A percentile compares a stretch with the other conserved stretches of the same genome.
Evolutionary conservation across 2,329 filamentous ascomycete species (phyloP).

Genomic region (Ophiosphaerella narmari): DNA sequence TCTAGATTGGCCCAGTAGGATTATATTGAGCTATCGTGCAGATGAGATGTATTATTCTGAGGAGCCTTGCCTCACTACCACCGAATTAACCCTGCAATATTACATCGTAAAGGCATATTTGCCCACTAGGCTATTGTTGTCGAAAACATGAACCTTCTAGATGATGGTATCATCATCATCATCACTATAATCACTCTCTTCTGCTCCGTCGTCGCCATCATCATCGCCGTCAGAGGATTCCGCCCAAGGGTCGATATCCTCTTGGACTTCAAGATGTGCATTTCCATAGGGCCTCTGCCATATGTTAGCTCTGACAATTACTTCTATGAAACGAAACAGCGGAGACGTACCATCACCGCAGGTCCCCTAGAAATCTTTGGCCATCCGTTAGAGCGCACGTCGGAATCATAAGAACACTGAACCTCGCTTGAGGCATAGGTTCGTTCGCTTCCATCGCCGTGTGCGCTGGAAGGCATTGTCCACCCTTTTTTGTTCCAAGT

Average conservation of each 20-base stretch:
- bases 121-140: background rate
- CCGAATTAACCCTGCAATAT: background rate
- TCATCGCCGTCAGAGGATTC: conserved; percentile 3
- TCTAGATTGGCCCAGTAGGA: too few species aligned
- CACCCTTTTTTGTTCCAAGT: conserved; percentile 23
- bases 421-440: conserved; percentile 31
- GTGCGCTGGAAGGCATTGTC: conserved; percentile 12
- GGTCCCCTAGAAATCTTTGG: conserved; percentile 28
- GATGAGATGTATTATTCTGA: too few species aligned
- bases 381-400: conserved; percentile 20
- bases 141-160: conserved; percentile 38
- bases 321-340: background rate
- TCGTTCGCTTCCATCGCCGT: conserved; percentile 16
- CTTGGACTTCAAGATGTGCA: conserved; percentile 1
- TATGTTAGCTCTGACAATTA: conserved; percentile 3
- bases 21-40: too few species aligned
- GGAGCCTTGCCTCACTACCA: too few species aligned
- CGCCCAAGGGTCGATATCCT: conserved; percentile 10
- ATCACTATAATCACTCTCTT: conserved; percentile 54
- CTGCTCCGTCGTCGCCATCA: conserved; percentile 16
- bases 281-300: conserved; percentile 16
- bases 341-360: background rate
- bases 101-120: background rate
- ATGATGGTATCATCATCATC: conserved; percentile 45
- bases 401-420: conserved; percentile 25